Conservation (phyloP, 208 protist genomes). For the Spongospora subterranea region DNA sequence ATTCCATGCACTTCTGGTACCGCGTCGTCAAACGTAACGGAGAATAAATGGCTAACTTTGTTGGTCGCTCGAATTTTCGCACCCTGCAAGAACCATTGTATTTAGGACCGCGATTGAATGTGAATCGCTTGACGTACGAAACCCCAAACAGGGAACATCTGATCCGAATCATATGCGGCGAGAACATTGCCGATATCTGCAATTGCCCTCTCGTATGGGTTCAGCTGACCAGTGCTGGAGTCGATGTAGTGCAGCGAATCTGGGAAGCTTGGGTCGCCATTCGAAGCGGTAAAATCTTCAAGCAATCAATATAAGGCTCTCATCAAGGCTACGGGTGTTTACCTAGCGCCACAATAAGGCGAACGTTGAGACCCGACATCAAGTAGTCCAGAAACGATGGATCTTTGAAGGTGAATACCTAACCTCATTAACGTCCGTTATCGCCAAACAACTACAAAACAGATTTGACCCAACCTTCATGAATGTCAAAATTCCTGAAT, state of each 20-base stretch:
- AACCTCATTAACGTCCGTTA: neutral
- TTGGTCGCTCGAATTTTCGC: slow-evolving; percentile 70
- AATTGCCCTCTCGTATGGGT: slow-evolving; percentile 66
- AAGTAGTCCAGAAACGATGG: slow-evolving; percentile 68
- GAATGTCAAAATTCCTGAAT: slow-evolving; percentile 8
- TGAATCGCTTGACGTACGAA: slow-evolving; percentile 65
- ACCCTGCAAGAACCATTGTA: slow-evolving; percentile 70
- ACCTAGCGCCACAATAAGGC: slow-evolving; percentile 65
- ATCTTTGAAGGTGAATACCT: slow-evolving; percentile 15
- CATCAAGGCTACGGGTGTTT: neutral
- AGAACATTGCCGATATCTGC: slow-evolving; percentile 68
- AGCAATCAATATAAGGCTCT: neutral
- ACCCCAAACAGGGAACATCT: slow-evolving; percentile 72
- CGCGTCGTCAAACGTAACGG: slow-evolving; percentile 51
- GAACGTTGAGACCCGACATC: slow-evolving; percentile 61
- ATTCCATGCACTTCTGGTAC: slow-evolving; percentile 70
- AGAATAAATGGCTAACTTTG: slow-evolving; percentile 60
- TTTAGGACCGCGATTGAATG: neutral
- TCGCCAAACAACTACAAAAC: neutral
- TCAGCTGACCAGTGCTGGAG: neutral
- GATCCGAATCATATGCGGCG: slow-evolving; percentile 70
- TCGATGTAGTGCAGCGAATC: slow-evolving; percentile 65
- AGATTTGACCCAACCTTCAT: neutral
- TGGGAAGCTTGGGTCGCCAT: slow-evolving; percentile 59
- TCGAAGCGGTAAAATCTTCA: slow-evolving; percentile 68